Evolutionary conservation across 352 stramenopile species (phyloP).

Genomic region (Aphanomyces invadans): DNA sequence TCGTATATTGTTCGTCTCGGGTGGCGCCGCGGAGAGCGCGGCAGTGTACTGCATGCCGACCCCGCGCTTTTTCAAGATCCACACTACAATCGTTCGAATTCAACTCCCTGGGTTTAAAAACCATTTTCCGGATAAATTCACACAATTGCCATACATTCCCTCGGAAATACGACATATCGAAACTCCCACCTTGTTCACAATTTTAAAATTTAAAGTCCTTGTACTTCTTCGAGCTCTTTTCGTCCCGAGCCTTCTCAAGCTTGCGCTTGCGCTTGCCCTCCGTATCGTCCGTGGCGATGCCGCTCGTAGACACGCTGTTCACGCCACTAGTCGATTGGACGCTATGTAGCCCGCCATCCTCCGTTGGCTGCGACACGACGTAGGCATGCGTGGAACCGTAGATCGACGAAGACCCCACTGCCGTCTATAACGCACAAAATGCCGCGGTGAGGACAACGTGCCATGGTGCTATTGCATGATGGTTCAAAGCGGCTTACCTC

Average conservation of each 20-base stretch:
- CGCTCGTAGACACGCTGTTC: slow-evolving; percentile 32
- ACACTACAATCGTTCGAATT: not conserved
- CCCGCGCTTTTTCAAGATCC: slow-evolving; percentile 18
- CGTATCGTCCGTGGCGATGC: slow-evolving; percentile 29
- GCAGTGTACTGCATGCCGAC: not conserved
- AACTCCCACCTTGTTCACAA: too few relatives aligned
- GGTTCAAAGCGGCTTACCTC: slow-evolving; percentile 41
- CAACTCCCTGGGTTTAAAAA: not conserved
- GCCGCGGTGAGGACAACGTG: not conserved
- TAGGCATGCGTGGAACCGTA: slow-evolving; percentile 73
- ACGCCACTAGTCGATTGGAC: slow-evolving; percentile 28
- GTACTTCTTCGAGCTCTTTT: slow-evolving; percentile 67
- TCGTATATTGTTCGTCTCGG: slow-evolving; percentile 43
- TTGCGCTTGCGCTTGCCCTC: slow-evolving; percentile 62
- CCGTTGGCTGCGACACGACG: slow-evolving; percentile 41
- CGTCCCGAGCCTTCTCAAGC: slow-evolving; percentile 61
- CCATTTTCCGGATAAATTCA: not conserved
- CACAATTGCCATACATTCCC: not conserved
- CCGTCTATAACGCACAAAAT: slow-evolving; percentile 34
- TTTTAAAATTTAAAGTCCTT: slow-evolving; percentile 85
- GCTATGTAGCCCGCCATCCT: slow-evolving; percentile 18
- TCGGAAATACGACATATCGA: not conserved
- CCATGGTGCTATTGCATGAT: too few relatives aligned
- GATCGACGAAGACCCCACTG: slow-evolving; percentile 50
- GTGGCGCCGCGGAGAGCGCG: not conserved